Conservation (phyloP, 2,329 filamentous ascomycete genomes). For the Aureobasidium leucospermi region DNA sequence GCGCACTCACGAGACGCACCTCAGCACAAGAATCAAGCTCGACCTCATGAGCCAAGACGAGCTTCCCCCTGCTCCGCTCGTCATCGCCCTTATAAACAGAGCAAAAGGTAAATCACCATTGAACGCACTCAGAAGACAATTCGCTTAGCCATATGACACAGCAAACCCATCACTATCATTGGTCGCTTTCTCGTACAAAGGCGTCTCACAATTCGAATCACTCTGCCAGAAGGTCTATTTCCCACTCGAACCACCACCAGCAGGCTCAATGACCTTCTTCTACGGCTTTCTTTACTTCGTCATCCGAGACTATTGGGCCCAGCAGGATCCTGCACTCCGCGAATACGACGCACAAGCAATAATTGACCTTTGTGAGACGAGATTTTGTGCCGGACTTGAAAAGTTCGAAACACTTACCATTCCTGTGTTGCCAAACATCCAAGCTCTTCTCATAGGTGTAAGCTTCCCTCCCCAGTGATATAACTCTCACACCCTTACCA, state of each 20-base stretch:
- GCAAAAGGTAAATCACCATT: neutral
- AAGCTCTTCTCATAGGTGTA: constrained; percentile 12
- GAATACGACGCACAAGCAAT: neutral
- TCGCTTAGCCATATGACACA: neutral
- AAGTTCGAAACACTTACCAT: constrained; percentile 13
- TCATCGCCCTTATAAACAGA: constrained; percentile 12
- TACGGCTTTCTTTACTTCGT: constrained; percentile 14
- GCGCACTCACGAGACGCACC: constrained; percentile 11
- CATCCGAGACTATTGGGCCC: constrained; percentile 11
- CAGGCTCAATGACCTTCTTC: constrained; percentile 11
- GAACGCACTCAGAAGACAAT: neutral
- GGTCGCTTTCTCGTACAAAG: constrained; percentile 3
- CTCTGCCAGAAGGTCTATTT: constrained; percentile 16
- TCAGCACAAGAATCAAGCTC: neutral
- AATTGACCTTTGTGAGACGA: constrained; percentile 13
- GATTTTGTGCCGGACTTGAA: constrained; percentile 13
- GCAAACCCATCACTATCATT: constrained; percentile 12
- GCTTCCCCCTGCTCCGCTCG: constrained; percentile 9
- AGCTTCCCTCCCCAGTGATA: neutral
- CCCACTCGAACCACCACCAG: constrained; percentile 1
- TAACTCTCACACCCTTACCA: neutral
- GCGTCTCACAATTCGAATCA: constrained; percentile 2
- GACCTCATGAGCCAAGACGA: neutral
- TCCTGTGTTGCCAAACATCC: constrained; percentile 11
- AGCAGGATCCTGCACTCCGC: constrained; percentile 5